Evolutionary conservation across 1,284 basidiomycete species (phyloP), one percentile per base, ranked within the genome.

Genomic region (Leccinum subrobustum): DNA sequence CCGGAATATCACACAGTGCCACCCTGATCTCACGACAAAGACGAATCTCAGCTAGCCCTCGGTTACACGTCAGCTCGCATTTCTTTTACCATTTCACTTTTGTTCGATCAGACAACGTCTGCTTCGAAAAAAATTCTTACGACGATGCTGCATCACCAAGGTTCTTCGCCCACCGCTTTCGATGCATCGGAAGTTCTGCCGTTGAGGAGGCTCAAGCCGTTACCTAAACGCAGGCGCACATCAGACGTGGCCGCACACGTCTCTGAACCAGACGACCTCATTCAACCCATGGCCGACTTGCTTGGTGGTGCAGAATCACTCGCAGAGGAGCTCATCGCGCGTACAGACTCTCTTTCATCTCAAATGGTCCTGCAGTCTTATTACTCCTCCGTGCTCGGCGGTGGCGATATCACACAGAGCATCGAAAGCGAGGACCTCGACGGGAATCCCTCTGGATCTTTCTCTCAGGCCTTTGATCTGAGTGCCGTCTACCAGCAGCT

Each of bases 181-280:
- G 86, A 87, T 75, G 76, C 79, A 59, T 81, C 84, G 64, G 86
- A 88, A 67, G 81, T 85, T 67, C 81, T 84, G 47, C 73, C 82
- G 33, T 76, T 86, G 62, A 79, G 89, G 64, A 78, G 84, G 64
- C 80, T 89, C 65, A 90, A 90, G 71, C 89, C 89, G 25, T 80
- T 92, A 53, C 90, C 89, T 42, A 90, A 90, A 75, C 83, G 89
- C 66, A 79, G 87, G 62, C 83, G 87, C 61, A 71, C 71, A 12
- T 68, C 69, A 55, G 66, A 70, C 63, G 54, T 64, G 37, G 65
- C 56, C 63, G 60, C 63, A 60, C 70, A 61, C 53, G 65, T 57
- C 52, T 63, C 63, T 52, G 63, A 58, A 53, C 65, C 68, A 42
- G 65, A 64, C 62, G 59, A 68, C 61, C 63, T 73, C 60, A 63